Base-by-base conservation (phyloP, 768 basidiomycete genomes). In the Chalciporus chontae region DNA sequence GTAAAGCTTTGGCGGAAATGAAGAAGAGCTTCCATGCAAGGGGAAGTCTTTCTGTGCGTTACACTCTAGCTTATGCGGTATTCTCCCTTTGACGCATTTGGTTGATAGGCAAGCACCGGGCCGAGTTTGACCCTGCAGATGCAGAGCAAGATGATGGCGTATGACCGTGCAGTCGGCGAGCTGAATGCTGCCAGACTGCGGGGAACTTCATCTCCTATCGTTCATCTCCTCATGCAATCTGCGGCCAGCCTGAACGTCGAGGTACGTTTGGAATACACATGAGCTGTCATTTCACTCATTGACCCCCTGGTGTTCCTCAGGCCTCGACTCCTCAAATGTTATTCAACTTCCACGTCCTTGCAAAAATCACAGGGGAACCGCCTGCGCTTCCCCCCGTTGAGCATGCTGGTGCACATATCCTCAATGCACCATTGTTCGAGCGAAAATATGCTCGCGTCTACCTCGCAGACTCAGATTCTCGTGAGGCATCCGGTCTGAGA, bases 141-240 rank as follows among this genome's bases (percentile, higher is more conserved):
- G 85, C 93, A 94, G 67, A 83, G 79, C 69, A 90, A 90, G 70
- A 94, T 97, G 94, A 91, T 97, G 87, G 85, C 83, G 11, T 99
- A 97, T 66, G 90, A 94, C 72, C 81, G 83, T 42, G 84, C 89
- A 27, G 73, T 97, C 38, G 73, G 79, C 7, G 83, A 90, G 19
- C 72, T 97, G 44, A 94, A 96, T 71, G 68, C 75, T 34, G 80
- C 88, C 1, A 75, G 93, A 38, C 70, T 85, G 15, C 79, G 84
- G 3, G 85, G 81, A 15, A 82, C 76, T 5, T 90, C 85, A 2
- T 92, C 78, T 66, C 88, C 90, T 6, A 76, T 93, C 52, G 70
- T 92, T 8, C 86, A 90, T 57, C 71, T 82, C 1, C 75, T 91
- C 38, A 78, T 82, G 39, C 78, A 87, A 47, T 87, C 86, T 8